These are phyloP conservation scores for Stephanodiscus triporus DNA, from an alignment of 108 stramenopile genomes.

Conservation along the genomic window DNA sequence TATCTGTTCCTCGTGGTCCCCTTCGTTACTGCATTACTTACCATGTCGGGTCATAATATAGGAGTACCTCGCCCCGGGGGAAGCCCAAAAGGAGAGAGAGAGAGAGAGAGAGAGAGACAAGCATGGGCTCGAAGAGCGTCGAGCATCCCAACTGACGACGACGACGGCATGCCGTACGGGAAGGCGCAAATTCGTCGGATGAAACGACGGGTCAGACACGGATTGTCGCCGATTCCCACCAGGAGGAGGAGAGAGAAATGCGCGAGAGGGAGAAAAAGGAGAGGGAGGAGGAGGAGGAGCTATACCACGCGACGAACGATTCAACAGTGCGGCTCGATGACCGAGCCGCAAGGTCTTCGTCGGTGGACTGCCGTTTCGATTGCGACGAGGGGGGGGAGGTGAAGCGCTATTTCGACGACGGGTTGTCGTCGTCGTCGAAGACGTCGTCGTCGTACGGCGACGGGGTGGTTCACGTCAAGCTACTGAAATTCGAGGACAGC, in stretches of 20 bases:
- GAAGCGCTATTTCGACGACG: conserved; percentile 56
- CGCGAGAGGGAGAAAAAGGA: conserved; percentile 65
- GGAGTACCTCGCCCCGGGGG: too few species aligned
- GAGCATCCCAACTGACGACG: conserved; percentile 44
- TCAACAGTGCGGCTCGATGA: too few species aligned
- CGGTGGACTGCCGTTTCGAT: conserved; percentile 82
- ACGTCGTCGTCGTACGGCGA: background rate
- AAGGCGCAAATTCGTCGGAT: conserved; percentile 87
- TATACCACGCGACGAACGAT: conserved; percentile 31
- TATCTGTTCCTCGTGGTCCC: too few species aligned
- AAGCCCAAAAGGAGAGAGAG: too few species aligned
- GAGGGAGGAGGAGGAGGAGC: conserved; percentile 49
- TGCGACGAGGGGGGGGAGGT: conserved; percentile 64
- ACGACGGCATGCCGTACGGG: conserved; percentile 64
- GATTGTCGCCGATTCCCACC: conserved; percentile 73
- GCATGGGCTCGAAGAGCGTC: conserved; percentile 1
- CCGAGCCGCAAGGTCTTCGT: conserved; percentile 81
- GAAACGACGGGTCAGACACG: conserved; percentile 80
- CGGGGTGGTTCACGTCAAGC: conserved; percentile 68
- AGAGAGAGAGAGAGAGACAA: too few species aligned
- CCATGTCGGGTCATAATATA: too few species aligned
- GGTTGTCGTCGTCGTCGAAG: too few species aligned
- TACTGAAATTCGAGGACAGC: conserved; percentile 82
- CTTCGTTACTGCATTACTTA: too few species aligned
- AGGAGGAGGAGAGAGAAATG: conserved; percentile 72